Evolutionary conservation across 768 basidiomycete genomes (phyloP).

Genomic region (Rossbeevera mucosa): DNA sequence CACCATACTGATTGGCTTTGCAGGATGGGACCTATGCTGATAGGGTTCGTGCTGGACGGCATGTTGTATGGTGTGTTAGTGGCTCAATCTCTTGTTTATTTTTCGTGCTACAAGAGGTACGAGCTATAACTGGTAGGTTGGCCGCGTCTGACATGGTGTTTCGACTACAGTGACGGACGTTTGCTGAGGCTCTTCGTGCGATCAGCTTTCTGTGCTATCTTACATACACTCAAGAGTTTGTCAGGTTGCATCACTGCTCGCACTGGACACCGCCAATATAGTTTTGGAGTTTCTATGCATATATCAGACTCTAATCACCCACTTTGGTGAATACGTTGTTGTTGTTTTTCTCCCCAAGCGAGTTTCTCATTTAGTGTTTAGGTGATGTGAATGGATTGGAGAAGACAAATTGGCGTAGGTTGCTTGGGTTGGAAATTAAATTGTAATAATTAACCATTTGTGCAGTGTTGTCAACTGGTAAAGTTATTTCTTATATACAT

Average conservation of each 20-base stretch:
- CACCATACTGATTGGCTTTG: neutral
- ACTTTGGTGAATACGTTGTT: constrained; percentile 19
- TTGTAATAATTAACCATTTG: neutral
- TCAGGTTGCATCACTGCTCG: constrained; percentile 20
- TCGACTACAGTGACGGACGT: constrained; percentile 11
- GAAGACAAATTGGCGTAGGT: constrained; percentile 23
- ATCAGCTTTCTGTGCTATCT: neutral
- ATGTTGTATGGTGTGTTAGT: constrained; percentile 34
- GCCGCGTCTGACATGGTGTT: neutral
- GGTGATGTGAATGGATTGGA: constrained; percentile 14
- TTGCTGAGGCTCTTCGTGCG: constrained; percentile 26
- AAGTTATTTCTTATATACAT: neutral
- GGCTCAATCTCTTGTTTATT: constrained; percentile 32
- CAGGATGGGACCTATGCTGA: constrained; percentile 34
- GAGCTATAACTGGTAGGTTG: neutral
- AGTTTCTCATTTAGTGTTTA: neutral
- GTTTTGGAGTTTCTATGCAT: constrained; percentile 24
- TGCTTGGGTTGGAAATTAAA: neutral
- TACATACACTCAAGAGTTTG: neutral
- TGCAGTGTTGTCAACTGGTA: constrained; percentile 29
- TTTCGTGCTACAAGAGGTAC: constrained; percentile 26
- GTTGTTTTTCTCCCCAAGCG: neutral
- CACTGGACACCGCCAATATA: constrained; percentile 23
- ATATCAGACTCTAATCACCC: constrained; percentile 22
- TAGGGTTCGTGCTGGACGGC: constrained; percentile 33